Base-by-base conservation (phyloP, 768 basidiomycete genomes). In the Xerocomellus amylosporus region DNA sequence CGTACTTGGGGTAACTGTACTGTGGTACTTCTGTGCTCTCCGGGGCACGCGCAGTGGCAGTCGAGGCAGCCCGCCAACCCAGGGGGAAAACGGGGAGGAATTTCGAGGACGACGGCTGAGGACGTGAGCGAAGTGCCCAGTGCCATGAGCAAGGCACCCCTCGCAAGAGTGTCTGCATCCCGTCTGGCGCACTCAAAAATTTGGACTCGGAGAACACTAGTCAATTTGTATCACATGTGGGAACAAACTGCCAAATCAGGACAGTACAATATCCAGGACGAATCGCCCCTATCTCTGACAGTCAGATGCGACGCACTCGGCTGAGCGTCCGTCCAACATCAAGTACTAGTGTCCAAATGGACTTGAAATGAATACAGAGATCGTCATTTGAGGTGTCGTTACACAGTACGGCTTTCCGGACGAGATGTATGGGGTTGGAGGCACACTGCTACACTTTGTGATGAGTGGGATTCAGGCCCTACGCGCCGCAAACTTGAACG, bases 11-110 rank as follows among this genome's bases (percentile, higher is more conserved):
- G n/a, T 69, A 65, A 33, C 63, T 62, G 45, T 57, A 53, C 2
- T 73, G 64, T 19, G 68, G 52, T 33, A 31, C 1, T 37, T 60
- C 55, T 15, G 54, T 17, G 40, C 8, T 28, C 28, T 54, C 51
- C 9, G 24, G 19, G 13, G 26, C 49, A 26, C 20, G 54, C 20
- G 61, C 76, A 7, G 77, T 55, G 26, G 77, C 80, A 5, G 79
- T 70, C 5, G 81, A 78, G 5, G 81, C 77, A 42, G 71, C 64
- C 34, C 79, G 75, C 58, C 71, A 64, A 4, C 61, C 56, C 15
- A 39, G 45, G 38, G 44, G 41, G 5, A 49, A 47, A 31, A 43
- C 15, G 15, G 30, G n/a, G 2, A 56, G 24, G 13, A 34, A 13
- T 14, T 37, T 60, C 8, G 33, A 50, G 13, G 54, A 42, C 7